Evolutionary conservation across 1,139 yeast species (phyloP), one percentile per base, ranked within the genome.

Genomic region (Protomyces arabidopsidicola): DNA sequence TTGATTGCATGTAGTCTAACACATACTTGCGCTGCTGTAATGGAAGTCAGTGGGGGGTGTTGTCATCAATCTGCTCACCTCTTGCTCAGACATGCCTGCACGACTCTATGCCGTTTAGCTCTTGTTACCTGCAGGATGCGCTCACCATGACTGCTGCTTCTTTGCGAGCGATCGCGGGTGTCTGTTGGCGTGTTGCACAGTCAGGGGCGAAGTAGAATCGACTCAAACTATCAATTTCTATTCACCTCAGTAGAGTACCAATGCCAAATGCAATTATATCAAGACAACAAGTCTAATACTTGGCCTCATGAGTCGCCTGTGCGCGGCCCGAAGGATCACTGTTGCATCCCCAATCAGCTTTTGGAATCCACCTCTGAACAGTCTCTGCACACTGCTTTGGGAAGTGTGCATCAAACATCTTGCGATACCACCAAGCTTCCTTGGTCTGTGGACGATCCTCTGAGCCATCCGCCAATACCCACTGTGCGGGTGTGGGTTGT

Each of bases 301-400:
- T 42, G 24, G 48, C 36, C 35, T 50, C 53, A 50, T 59, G 63
- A 18, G 42, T 34, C 55, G 51, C 53, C 53, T 59, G 66, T 20
- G 56, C 60, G 36, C 99, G 89, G 69, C 99, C 99, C 65, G 96
- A 88, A 63, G 99, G 98, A 78, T 93, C 99, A 71, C 87, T 96
- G 74, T 91, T 91, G 79, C 98, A 93, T 69, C 98, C 98, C 99
- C 99, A 93, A 78, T 93, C 98, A 69, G 98, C 98, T 83, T 95
- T 93, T 75, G 99, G 99, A 77, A 93, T 80, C 99, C 99, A 93
- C 83, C 98, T 87, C 97, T 89, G 90, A 67, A 93, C 98, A 24
- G 98, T 93, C 56, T 85, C 79, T 68, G 97, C 98, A 71, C 96
- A 98, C 76, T 85, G 82, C 71, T 87, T 84, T 66, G 90, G 86